Conservation (phyloP, 116 monocot species). For the Dioscorea cayenensis region DNA sequence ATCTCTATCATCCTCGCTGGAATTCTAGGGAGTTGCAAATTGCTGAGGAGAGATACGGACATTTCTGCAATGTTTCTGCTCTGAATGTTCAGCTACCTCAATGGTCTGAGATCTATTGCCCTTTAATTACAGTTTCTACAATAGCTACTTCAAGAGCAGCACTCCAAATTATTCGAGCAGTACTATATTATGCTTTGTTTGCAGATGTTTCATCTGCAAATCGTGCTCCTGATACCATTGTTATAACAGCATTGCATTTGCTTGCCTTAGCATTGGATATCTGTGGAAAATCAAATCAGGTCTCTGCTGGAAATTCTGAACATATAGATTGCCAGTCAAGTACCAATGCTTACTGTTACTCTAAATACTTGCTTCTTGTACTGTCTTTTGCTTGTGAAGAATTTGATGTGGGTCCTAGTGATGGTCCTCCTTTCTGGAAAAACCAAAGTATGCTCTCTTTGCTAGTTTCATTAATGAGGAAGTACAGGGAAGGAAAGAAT, state of each 20-base stretch:
- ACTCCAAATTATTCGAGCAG: constrained; percentile 59
- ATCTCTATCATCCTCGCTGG: constrained; percentile 97
- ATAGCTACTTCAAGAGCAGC: constrained; percentile 68
- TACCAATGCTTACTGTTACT: constrained; percentile 1
- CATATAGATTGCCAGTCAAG: constrained; percentile 8
- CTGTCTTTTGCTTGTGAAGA: constrained; percentile 48
- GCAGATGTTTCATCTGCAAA: constrained; percentile 36
- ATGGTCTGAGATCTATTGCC: constrained; percentile 63
- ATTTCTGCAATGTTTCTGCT: constrained; percentile 65
- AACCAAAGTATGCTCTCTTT: constrained; percentile 71
- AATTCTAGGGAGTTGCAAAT: constrained; percentile 71
- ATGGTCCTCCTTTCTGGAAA: constrained; percentile 21
- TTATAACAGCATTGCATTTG: constrained; percentile 77
- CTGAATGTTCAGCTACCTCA: constrained; percentile 65
- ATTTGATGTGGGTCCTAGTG: constrained; percentile 23
- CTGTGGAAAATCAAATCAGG: constrained; percentile 32
- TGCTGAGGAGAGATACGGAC: constrained; percentile 86
- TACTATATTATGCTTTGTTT: constrained; percentile 72
- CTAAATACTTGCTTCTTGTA: constrained; percentile 33
- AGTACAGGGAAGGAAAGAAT: constrained; percentile 57
- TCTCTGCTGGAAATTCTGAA: background rate
- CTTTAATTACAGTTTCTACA: constrained; percentile 47
- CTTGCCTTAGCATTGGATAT: constrained; percentile 74
- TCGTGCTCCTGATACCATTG: constrained; percentile 78
- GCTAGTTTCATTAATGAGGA: constrained; percentile 65